Conservation (phyloP, 2,329 filamentous ascomycete species). For the Diaporthe sp. region DNA sequence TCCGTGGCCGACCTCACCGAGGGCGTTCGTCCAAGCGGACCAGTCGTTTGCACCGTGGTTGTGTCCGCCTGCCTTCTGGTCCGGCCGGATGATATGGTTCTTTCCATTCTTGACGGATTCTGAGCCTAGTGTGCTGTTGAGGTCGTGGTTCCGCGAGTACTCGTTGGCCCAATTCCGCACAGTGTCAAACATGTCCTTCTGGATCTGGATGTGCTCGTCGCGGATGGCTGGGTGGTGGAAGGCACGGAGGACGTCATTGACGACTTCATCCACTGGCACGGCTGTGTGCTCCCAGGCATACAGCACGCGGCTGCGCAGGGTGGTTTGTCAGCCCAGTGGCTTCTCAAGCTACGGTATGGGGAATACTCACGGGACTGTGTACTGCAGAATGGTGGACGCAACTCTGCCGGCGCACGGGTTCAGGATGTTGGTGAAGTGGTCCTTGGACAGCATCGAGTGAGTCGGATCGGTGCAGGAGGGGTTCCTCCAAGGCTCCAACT, state of each 20-base stretch:
- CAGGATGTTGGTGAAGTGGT: conserved; percentile 85
- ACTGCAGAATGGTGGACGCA: conserved; percentile 83
- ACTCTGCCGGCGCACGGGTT: conserved; percentile 83
- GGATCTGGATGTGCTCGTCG: conserved; percentile 81
- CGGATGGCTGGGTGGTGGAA: conserved; percentile 94
- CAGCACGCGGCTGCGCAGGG: conserved; percentile 74
- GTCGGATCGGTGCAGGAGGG: conserved; percentile 82
- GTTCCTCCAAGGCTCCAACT: conserved; percentile 86
- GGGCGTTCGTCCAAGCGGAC: conserved; percentile 54
- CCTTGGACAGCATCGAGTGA: conserved; percentile 86
- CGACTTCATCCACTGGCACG: conserved; percentile 85
- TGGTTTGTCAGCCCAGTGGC: conserved; percentile 43
- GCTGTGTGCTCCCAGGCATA: conserved; percentile 94
- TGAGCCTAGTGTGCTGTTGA: conserved; percentile 84
- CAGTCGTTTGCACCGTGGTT: conserved; percentile 46
- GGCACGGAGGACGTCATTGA: conserved; percentile 82
- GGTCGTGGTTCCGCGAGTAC: conserved; percentile 73
- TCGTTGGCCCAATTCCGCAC: conserved; percentile 86
- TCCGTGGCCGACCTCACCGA: conserved; percentile 60
- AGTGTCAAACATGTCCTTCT: conserved; percentile 88
- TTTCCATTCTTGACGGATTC: conserved; percentile 86
- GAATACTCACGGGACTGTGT: conserved; percentile 78
- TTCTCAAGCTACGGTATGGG: background rate
- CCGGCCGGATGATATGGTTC: conserved; percentile 74
- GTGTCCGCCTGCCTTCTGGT: conserved; percentile 50